phyloP scores from a whole-genome alignment of 2,329 filamentous ascomycete genomes.

The Sporothrix protearum region DNA sequence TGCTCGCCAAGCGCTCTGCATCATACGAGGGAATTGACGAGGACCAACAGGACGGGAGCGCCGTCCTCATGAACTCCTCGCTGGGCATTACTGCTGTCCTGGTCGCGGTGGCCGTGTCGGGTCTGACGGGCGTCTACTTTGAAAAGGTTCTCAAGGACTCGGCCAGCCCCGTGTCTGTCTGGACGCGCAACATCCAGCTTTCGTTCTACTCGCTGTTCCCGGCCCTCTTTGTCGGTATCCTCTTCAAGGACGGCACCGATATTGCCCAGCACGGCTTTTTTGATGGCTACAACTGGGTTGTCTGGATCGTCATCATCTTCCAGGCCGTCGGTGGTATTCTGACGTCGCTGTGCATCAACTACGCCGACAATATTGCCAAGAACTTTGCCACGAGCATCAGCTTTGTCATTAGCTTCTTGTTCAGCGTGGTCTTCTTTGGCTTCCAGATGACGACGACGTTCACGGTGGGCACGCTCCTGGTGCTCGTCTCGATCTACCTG shows the following conservation, averaged over 20 bases:
- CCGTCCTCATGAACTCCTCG: constrained; percentile 66
- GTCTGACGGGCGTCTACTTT: constrained; percentile 80
- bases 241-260: constrained; percentile 80
- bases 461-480: constrained; percentile 71
- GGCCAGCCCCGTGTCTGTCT: constrained; percentile 70
- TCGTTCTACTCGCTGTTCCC: constrained; percentile 93
- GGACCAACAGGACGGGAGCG: constrained; percentile 46
- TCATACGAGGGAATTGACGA: constrained; percentile 86
- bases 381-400: constrained; percentile 92
- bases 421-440: constrained; percentile 81
- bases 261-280: constrained; percentile 88
- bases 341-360: constrained; percentile 76
- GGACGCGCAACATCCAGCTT: constrained; percentile 92
- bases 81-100: constrained; percentile 77
- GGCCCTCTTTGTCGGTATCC: constrained; percentile 77
- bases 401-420: constrained; percentile 80
- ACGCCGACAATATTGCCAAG: constrained; percentile 86
- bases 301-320: constrained; percentile 79
- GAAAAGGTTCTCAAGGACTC: constrained; percentile 90
- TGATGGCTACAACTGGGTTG: constrained; percentile 86
- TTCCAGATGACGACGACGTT: constrained; percentile 75
- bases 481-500: constrained; percentile 78
- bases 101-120: constrained; percentile 73
- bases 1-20: constrained; percentile 67
- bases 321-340: constrained; percentile 83